These are phyloP conservation scores for Cocos nucifera DNA, from an alignment of 176 grass and related monocot genomes.

Conservation along the genomic window DNA sequence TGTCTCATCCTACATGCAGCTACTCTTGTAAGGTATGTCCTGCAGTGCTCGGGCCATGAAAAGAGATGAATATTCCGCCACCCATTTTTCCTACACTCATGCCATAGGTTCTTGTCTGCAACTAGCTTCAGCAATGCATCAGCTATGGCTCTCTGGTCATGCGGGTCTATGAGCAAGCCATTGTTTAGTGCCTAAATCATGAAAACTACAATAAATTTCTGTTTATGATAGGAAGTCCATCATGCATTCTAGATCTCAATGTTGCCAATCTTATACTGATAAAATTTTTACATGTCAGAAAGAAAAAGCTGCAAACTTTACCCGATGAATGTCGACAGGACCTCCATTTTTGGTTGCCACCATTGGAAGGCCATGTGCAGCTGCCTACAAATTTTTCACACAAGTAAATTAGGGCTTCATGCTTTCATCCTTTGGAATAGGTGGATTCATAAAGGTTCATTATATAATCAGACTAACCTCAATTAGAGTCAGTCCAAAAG, in stretches of 20 bases:
- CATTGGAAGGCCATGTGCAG: slow-evolving; percentile 88
- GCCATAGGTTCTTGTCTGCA: slow-evolving; percentile 84
- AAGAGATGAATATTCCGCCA: slow-evolving; percentile 90
- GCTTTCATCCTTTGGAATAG: background rate
- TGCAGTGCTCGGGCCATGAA: slow-evolving; percentile 97
- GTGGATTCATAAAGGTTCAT: slow-evolving; percentile 5
- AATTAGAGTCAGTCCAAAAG: slow-evolving; percentile 93
- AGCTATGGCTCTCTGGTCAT: slow-evolving; percentile 74
- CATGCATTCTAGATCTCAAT: no score
- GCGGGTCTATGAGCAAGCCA: slow-evolving; percentile 74
- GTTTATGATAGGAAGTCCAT: no score
- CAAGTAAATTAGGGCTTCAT: background rate
- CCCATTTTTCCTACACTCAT: slow-evolving; percentile 85
- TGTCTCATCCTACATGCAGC: slow-evolving; percentile 81
- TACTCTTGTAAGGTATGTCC: slow-evolving; percentile 76
- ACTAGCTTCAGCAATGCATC: slow-evolving; percentile 85
- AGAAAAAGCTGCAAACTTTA: slow-evolving; percentile 22
- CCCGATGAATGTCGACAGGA: slow-evolving; percentile 78
- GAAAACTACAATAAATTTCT: background rate
- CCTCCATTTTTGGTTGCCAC: slow-evolving; percentile 98
- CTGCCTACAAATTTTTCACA: slow-evolving; percentile 36
- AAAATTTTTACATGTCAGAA: background rate
- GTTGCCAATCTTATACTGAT: no score
- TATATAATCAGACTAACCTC: slow-evolving; percentile 38
- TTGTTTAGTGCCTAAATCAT: slow-evolving; percentile 65